Evolutionary conservation across 495 filamentous ascomycete species (phyloP).

Genomic region (Wilcoxina mikolae): DNA sequence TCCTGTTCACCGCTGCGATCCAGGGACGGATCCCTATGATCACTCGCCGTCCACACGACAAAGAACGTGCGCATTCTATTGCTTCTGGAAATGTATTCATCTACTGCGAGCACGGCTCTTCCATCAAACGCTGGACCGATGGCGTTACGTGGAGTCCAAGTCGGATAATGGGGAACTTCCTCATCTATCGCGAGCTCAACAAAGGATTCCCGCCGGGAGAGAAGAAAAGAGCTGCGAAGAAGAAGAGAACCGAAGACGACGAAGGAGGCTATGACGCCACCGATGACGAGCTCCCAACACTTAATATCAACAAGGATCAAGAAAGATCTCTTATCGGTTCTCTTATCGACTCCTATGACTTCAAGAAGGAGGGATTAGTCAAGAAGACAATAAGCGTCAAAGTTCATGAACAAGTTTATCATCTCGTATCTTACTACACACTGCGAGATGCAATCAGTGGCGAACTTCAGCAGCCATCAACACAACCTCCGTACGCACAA

Average conservation of each 20-base stretch:
- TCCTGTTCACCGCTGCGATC: conserved; percentile 62
- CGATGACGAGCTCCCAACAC: conserved; percentile 18
- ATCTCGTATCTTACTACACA: conserved; percentile 78
- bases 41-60: conserved; percentile 69
- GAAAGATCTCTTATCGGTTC: conserved; percentile 66
- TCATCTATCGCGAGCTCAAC: conserved; percentile 77
- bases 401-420: conserved; percentile 53
- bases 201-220: conserved; percentile 72
- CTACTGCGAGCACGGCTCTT: conserved; percentile 75
- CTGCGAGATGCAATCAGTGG: background rate
- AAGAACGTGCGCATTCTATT: conserved; percentile 59
- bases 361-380: conserved; percentile 67
- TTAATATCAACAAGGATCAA: conserved; percentile 30
- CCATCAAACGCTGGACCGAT: conserved; percentile 91
- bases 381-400: conserved; percentile 85
- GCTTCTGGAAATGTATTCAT: conserved; percentile 75
- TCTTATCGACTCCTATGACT: conserved; percentile 70
- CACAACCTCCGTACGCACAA: background rate
- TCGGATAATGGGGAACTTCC: conserved; percentile 72
- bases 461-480: background rate
- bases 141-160: conserved; percentile 81
- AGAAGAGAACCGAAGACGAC: conserved; percentile 35
- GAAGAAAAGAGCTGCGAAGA: conserved; percentile 76
- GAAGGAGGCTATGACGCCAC: conserved; percentile 38
- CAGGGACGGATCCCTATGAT: conserved; percentile 54